Conservation (phyloP, 345 rosid genomes). For the Camelina hispida region DNA sequence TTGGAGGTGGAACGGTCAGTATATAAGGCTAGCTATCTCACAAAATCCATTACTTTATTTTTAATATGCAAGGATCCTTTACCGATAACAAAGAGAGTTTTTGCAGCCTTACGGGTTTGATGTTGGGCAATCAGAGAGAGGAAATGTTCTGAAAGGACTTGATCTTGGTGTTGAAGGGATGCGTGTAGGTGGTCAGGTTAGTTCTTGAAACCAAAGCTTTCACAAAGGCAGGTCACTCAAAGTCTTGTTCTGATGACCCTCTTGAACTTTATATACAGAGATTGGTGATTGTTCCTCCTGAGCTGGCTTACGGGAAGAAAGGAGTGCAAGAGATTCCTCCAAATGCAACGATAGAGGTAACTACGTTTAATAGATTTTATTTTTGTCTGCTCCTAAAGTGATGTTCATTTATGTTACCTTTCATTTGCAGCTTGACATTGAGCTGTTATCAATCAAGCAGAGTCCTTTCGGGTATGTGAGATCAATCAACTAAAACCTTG, state of each 20-base stretch:
- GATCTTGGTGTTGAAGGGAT: slow-evolving; percentile 96
- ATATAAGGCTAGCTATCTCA: neutral
- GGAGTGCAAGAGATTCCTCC: slow-evolving; percentile 99
- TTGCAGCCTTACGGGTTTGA: slow-evolving; percentile 95
- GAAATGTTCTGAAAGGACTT: slow-evolving; percentile 86
- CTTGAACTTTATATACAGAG: slow-evolving; percentile 51
- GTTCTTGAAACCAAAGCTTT: slow-evolving; percentile 26
- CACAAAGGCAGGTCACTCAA: neutral
- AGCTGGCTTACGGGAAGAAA: slow-evolving; percentile 92
- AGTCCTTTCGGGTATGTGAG: slow-evolving; percentile 81
- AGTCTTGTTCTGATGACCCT: slow-evolving; percentile 6
- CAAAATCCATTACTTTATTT: slow-evolving; percentile 1
- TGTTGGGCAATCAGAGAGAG: slow-evolving; percentile 90
- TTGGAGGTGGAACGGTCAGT: slow-evolving; percentile 96
- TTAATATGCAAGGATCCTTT: neutral
- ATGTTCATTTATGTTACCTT: slow-evolving; percentile 17
- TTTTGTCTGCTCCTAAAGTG: slow-evolving; percentile 5
- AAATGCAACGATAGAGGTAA: slow-evolving; percentile 94
- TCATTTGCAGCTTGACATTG: slow-evolving; percentile 77
- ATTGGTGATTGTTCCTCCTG: slow-evolving; percentile 83
- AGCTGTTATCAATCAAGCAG: slow-evolving; percentile 84
- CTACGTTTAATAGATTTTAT: neutral
- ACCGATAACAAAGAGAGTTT: slow-evolving; percentile 7
- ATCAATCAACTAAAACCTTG: neutral
- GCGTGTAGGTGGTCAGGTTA: slow-evolving; percentile 96